Evolutionary conservation across 164 flowering plant genomes (phyloP), one percentile per base, ranked within the genome.

Genomic region (Annona squamosa): DNA sequence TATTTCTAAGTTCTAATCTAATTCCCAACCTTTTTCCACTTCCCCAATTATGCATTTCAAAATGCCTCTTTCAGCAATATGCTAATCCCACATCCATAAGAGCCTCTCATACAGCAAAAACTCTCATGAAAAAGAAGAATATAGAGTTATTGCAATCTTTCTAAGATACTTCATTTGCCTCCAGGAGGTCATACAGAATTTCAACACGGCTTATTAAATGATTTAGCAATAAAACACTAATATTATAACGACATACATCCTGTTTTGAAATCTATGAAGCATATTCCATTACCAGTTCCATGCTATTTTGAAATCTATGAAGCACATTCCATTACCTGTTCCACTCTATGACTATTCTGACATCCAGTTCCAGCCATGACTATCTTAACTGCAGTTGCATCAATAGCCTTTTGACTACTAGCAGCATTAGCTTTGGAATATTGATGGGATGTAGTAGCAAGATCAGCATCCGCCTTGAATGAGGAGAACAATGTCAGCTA

Each of bases 401-500:
- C 77, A 63, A 76, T 46, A 45, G 19, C 65, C 69, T 71, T 80
- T 46, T 52, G 68, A 46, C 74, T 76, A 73, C 76, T 52, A 71
- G 69, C 67, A 37, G 67, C 76, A 73, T 75, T 81, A n/a, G 88
- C 81, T 70, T 86, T 84, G 75, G 82, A 59, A 67, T 77, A 79
- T 84, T 86, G 86, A 73, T 70, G 70, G 47, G 89, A 79, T 73
- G 77, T 72, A 64, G 86, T 84, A 63, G 94, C 83, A 83, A 91
- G 80, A 81, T 86, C 87, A 81, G 86, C 89, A 88, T 94, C 97
- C 76, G 83, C 97, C 98, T 94, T 80, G 73, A 80, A 85, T 56
- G 80, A 71, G 75, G 80, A 71, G 46, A 61, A 64, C 12, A 64
- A 43, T 79, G 80, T 65, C 81, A 65, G 42, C 73, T 74, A 83